Base-by-base conservation (phyloP, 805 yeast species). In the Cyberlindnera maclurae region DNA sequence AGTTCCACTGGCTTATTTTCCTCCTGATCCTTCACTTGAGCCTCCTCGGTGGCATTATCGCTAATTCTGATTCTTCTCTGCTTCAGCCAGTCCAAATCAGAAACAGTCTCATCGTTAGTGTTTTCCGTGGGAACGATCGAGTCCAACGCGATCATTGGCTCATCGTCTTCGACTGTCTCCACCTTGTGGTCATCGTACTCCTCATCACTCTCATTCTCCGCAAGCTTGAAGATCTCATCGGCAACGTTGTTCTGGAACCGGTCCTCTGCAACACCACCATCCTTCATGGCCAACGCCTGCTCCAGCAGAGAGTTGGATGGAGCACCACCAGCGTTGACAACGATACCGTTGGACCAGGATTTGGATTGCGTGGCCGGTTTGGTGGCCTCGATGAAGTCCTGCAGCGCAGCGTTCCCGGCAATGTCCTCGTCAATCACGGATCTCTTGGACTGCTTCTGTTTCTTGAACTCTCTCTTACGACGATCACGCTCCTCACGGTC, bases 61-160 rank as follows among this genome's bases (percentile, higher is more conserved):
- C 64, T 71, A 42, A 89, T 84, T 55, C 93, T 75, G 16, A 71
- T 75, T 59, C 93, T 73, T 58, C 84, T 77, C 49, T 71, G 73
- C 52, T 79, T 77, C 43, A 89, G 70, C 97, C 97, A 89, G 41
- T 89, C 96, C 37, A 84, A 61, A 63, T 89, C 96, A 12, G 88
- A 71, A 12, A 83, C 69, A 12, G 51, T 62, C 40, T 71, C 75
- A 49, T 76, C 75, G 27, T 62, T 62, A n/a, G n/a, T n/a, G n/a
- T 6, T 75, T 77, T 4, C 62, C 38, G 1, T 48, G 49, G 3
- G 55, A 49, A 8, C 8, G 24, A 20, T 20, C 5, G 24, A 20
- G 24, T 58, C 56, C 26, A 74, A 51, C 12, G 64, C 51, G 53
- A 77, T 67, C 75, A 73, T 69, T 44, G 67, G 70, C 39, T 73